phyloP scores from a whole-genome alignment of 129 eudicot species.

The carrot (Daucus carota) region DH1_v3.0 NC_030381.2:19161001-19161500 shows the following conservation, averaged over 20 bases:
- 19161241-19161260: slow-evolving; percentile 49
- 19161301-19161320: not conserved
- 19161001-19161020: slow-evolving; percentile 59
- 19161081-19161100: slow-evolving; percentile 71
- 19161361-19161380: not conserved
- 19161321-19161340: not conserved
- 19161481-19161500: slow-evolving; percentile 62
- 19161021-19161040: slow-evolving; percentile 77
- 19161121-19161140: slow-evolving; percentile 27
- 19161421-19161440: slow-evolving; percentile 33
- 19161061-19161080: slow-evolving; percentile 54
- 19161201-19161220: slow-evolving; percentile 17
- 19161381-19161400: slow-evolving; percentile 31
- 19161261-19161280: slow-evolving; percentile 31
- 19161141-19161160: slow-evolving; percentile 36
- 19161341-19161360: not conserved
- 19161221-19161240: slow-evolving; percentile 19
- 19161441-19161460: slow-evolving; percentile 54
- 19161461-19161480: slow-evolving; percentile 57
- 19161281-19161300: slow-evolving; percentile 36
- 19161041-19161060: slow-evolving; percentile 56
- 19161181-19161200: slow-evolving; percentile 60
- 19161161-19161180: slow-evolving; percentile 51
- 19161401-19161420: slow-evolving; percentile 48
- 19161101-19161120: slow-evolving; percentile 54